Evolutionary conservation across 1,139 yeast genomes (phyloP).

Genomic region (Candida anutae): DNA sequence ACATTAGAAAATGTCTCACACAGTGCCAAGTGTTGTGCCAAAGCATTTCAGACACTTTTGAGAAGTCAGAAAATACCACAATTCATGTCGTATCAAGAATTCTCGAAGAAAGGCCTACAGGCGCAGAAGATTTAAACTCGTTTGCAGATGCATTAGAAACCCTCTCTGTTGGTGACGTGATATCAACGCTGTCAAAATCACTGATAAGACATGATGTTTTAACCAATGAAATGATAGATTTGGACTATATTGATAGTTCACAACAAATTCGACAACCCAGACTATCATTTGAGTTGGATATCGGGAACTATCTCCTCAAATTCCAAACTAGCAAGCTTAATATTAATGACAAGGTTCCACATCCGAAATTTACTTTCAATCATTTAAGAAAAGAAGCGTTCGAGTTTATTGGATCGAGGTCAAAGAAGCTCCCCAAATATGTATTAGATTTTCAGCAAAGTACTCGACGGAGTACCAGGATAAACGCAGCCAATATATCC

Average conservation of each 20-base stretch:
- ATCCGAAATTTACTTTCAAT: conserved; percentile 5
- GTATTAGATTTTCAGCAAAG: conserved; percentile 10
- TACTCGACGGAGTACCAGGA: conserved; percentile 7
- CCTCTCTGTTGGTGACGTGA: conserved; percentile 32
- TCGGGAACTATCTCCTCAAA: conserved; percentile 17
- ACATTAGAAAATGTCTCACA: conserved; percentile 49
- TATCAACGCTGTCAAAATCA: conserved; percentile 26
- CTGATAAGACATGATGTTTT: conserved; percentile 26
- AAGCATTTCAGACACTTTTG: background rate
- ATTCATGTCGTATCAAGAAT: background rate
- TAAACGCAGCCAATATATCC: too few species aligned
- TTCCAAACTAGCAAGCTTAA: background rate
- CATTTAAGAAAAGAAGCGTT: conserved; percentile 6
- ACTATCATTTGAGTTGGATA: conserved; percentile 29
- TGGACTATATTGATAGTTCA: conserved; percentile 21
- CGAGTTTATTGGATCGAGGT: conserved; percentile 13
- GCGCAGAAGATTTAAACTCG: conserved; percentile 3
- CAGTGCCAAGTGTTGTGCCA: conserved; percentile 54
- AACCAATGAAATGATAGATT: conserved; percentile 31
- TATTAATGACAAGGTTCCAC: background rate
- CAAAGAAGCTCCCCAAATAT: conserved; percentile 12
- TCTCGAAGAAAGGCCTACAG: background rate
- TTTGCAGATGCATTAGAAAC: conserved; percentile 19
- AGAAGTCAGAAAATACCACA: background rate
- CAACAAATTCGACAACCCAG: conserved; percentile 13